These are phyloP conservation scores for Hanseniaspora lachancei DNA, from an alignment of 805 yeast genomes.

Conservation along the genomic window DNA sequence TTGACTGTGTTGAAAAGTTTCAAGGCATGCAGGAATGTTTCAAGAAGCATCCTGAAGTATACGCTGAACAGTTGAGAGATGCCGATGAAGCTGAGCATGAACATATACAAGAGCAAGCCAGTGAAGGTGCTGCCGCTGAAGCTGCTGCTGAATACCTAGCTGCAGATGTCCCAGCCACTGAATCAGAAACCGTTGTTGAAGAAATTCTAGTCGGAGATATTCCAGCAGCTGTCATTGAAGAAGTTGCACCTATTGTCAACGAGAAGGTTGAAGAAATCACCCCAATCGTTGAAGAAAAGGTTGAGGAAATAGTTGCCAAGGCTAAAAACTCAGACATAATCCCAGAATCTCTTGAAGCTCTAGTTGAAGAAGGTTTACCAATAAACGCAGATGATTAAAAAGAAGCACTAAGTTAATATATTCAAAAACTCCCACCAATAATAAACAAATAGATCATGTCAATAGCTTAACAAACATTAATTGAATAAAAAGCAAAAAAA, in stretches of 20 bases:
- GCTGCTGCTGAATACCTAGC: slow-evolving; percentile 16
- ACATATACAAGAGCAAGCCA: slow-evolving; percentile 15
- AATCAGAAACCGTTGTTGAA: slow-evolving; percentile 9
- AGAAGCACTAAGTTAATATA: background rate
- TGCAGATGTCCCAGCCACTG: slow-evolving; percentile 4
- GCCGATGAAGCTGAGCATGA: slow-evolving; percentile 43
- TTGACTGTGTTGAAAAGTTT: slow-evolving; percentile 85
- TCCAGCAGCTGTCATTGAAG: slow-evolving; percentile 18
- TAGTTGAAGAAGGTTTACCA: slow-evolving; percentile 12
- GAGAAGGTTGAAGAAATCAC: slow-evolving; percentile 13
- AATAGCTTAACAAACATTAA: slow-evolving; percentile 10
- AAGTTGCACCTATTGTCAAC: slow-evolving; percentile 15
- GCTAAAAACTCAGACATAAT: background rate
- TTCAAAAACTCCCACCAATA: background rate
- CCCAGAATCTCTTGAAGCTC: slow-evolving; percentile 1
- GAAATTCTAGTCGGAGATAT: slow-evolving; percentile 1
- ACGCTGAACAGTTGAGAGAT: slow-evolving; percentile 79
- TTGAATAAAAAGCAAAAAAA: no score
- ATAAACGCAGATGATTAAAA: slow-evolving; percentile 10
- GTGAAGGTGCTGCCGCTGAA: background rate
- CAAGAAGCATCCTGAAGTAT: slow-evolving; percentile 81
- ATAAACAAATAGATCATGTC: background rate
- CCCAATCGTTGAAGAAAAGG: slow-evolving; percentile 11
- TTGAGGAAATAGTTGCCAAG: slow-evolving; percentile 17
- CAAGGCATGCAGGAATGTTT: slow-evolving; percentile 88